phyloP scores from a whole-genome alignment of 106 monocot species.

The Cymbidium sinense region DNA sequence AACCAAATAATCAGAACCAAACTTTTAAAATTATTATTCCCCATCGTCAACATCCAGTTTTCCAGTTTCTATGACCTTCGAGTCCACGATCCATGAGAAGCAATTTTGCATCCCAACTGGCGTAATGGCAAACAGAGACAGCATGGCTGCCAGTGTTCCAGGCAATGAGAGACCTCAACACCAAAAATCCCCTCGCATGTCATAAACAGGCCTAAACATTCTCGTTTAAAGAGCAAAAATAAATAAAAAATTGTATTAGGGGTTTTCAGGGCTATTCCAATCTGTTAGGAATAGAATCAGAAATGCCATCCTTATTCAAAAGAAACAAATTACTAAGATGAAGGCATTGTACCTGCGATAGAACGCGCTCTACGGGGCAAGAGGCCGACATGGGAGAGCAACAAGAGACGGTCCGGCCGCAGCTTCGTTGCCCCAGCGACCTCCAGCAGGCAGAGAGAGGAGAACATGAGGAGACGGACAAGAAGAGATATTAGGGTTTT shows the following conservation, averaged over 20 bases:
- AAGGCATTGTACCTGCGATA: constrained; percentile 20
- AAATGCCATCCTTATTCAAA: neutral
- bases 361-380: neutral
- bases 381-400: constrained; percentile 5
- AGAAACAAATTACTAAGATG: neutral
- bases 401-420: constrained; percentile 3
- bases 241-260: no score
- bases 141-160: constrained; percentile 52
- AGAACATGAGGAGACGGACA: neutral
- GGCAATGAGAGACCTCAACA: constrained; percentile 56
- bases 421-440: neutral
- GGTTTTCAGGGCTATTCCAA: neutral
- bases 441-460: neutral
- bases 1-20: neutral
- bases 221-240: neutral
- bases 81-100: constrained; percentile 33
- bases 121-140: constrained; percentile 41
- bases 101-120: constrained; percentile 47
- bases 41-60: neutral
- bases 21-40: neutral
- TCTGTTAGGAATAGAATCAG: constrained; percentile 5
- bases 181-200: constrained; percentile 71
- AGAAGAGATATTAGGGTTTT: neutral
- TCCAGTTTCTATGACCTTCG: constrained; percentile 32
- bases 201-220: constrained; percentile 41